Conservation (phyloP, 306 rosid genomes). For the Corylus avellana region DNA sequence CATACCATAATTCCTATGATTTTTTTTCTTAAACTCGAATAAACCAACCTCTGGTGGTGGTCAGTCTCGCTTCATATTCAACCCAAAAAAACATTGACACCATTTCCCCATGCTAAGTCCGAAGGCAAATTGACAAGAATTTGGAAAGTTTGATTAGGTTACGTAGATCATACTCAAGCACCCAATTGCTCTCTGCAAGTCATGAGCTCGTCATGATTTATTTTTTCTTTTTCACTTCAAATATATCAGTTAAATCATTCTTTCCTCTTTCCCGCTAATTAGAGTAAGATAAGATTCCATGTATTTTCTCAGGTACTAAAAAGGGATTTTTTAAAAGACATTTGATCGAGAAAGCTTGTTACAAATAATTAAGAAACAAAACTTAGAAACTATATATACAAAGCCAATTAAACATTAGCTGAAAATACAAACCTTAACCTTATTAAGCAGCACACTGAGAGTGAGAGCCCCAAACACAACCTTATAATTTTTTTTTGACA, state of each 20-base stretch:
- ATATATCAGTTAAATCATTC: not conserved
- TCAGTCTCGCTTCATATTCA: no score
- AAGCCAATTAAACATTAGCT: conserved; percentile 6
- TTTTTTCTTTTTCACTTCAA: no score
- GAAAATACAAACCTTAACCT: not conserved
- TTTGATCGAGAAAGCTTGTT: not conserved
- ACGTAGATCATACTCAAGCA: not conserved
- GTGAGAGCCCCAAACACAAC: not conserved
- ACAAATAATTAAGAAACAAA: not conserved
- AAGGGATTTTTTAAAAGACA: no score
- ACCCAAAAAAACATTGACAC: no score
- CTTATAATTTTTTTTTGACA: no score
- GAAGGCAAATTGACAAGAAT: not conserved
- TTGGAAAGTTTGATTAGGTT: not conserved
- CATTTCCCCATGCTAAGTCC: no score
- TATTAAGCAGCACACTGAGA: conserved; percentile 4
- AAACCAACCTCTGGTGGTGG: no score
- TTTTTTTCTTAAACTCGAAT: no score
- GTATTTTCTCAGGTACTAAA: not conserved
- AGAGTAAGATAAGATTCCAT: not conserved
- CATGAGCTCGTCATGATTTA: not conserved
- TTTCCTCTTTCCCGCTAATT: not conserved
- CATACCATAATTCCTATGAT: no score
- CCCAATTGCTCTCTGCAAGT: not conserved
- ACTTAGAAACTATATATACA: conserved; percentile 1